Evolutionary conservation across 2,329 filamentous ascomycete species (phyloP).

Genomic region (Colletotrichum chlorophyti): DNA sequence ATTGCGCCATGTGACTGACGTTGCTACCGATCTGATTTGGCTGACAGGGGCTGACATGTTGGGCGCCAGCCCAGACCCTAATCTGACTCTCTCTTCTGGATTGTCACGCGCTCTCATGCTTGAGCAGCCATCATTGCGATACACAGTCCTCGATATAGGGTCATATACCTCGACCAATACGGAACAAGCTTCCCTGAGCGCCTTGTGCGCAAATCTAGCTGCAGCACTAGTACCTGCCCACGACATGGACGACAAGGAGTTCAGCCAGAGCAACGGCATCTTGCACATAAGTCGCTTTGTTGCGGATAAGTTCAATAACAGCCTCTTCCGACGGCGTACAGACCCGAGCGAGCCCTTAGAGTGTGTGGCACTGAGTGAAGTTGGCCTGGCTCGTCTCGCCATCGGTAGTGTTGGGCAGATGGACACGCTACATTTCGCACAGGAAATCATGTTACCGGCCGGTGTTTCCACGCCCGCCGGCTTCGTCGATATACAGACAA

Average conservation of each 20-base stretch:
- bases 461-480: not conserved
- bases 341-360: not conserved
- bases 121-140: too few species aligned
- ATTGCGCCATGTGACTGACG: not conserved
- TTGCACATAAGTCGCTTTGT: slow-evolving; percentile 33
- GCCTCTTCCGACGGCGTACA: slow-evolving; percentile 26
- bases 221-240: not conserved
- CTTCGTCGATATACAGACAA: slow-evolving; percentile 17
- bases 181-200: too few species aligned
- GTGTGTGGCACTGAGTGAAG: not conserved
- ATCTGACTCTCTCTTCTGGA: too few species aligned
- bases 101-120: too few species aligned
- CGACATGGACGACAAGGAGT: not conserved
- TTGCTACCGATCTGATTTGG: not conserved
- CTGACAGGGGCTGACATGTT: not conserved
- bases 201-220: too few species aligned
- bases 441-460: slow-evolving; percentile 1
- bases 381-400: slow-evolving; percentile 15
- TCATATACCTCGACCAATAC: too few species aligned
- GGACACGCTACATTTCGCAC: slow-evolving; percentile 32
- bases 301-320: slow-evolving; percentile 31
- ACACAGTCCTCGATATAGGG: too few species aligned
- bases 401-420: slow-evolving; percentile 23
- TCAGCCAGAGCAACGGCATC: not conserved
- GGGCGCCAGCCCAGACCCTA: not conserved